Conservation (phyloP, 2,329 filamentous ascomycete species). For the Tolypocladium tropicale region DNA sequence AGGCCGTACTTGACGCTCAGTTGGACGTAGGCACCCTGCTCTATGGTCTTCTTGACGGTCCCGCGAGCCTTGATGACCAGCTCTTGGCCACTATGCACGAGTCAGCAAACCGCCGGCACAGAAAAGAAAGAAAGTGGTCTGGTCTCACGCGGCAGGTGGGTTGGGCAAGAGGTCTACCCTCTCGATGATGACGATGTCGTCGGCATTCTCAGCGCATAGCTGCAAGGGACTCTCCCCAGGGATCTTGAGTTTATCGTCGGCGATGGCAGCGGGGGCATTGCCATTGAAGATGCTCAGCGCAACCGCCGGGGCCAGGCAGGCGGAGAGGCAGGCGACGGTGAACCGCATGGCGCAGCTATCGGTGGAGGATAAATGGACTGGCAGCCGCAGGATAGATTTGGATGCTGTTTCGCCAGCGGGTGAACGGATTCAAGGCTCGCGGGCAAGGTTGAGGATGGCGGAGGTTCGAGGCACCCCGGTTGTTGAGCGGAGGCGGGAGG, state of each 20-base stretch:
- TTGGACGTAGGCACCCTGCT: slow-evolving; percentile 69
- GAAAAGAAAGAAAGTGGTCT: background rate
- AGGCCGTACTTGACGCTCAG: slow-evolving; percentile 89
- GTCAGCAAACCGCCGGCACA: slow-evolving; percentile 11
- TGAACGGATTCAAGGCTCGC: background rate
- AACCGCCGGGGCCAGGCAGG: slow-evolving; percentile 33
- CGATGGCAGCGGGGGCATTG: slow-evolving; percentile 20
- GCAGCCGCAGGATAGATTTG: background rate
- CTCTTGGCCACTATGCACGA: slow-evolving; percentile 53
- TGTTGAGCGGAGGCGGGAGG: background rate
- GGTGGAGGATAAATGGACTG: too few relatives aligned
- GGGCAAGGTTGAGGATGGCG: background rate
- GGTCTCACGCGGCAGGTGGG: slow-evolving; percentile 65
- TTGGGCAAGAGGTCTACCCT: slow-evolving; percentile 76
- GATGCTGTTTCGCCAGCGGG: background rate
- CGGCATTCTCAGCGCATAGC: slow-evolving; percentile 61
- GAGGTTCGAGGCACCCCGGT: background rate
- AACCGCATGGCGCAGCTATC: slow-evolving; percentile 20
- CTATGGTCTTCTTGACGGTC: slow-evolving; percentile 60
- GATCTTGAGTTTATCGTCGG: slow-evolving; percentile 50
- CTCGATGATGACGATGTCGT: slow-evolving; percentile 66
- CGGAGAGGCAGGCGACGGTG: slow-evolving; percentile 33
- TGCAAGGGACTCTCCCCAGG: slow-evolving; percentile 78
- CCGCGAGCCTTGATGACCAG: slow-evolving; percentile 74
- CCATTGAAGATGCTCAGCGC: slow-evolving; percentile 31